A percentile compares a stretch with the other conserved stretches of the same genome.
Conservation (phyloP, 768 basidiomycete genomes). For the Russula olivacea region DNA sequence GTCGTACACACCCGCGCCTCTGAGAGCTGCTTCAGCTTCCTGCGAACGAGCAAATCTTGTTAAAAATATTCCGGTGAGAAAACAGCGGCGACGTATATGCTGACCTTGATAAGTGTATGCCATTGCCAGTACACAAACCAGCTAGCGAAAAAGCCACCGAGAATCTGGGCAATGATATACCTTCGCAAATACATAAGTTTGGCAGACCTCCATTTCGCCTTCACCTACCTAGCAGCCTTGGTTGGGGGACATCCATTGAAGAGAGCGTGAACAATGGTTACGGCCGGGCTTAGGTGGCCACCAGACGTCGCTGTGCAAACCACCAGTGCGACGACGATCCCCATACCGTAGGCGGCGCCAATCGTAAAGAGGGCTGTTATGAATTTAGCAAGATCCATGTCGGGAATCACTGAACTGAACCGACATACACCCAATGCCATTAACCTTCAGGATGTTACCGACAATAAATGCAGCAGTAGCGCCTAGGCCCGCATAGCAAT, state of each 20-base stretch:
- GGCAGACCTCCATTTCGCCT: background rate
- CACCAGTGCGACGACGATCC: conserved; percentile 36
- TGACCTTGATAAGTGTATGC: conserved; percentile 21
- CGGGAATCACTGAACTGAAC: background rate
- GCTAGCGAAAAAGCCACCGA: conserved; percentile 32
- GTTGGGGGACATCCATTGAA: conserved; percentile 49
- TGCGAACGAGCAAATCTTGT: background rate
- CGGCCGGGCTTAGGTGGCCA: conserved; percentile 47
- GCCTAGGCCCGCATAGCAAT: conserved; percentile 30
- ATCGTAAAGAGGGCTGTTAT: conserved; percentile 32
- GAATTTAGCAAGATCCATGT: background rate
- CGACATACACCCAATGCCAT: conserved; percentile 32
- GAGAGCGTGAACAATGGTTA: conserved; percentile 47
- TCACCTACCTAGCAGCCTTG: conserved; percentile 46
- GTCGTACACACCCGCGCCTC: conserved; percentile 29
- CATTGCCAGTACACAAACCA: conserved; percentile 32
- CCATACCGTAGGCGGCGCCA: conserved; percentile 36
- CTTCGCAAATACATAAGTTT: conserved; percentile 8
- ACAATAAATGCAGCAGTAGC: conserved; percentile 32
- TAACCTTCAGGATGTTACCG: conserved; percentile 27
- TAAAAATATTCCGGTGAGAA: background rate
- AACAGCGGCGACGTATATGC: background rate
- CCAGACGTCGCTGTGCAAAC: conserved; percentile 34
- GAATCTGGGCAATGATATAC: conserved; percentile 33
- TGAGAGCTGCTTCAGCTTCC: conserved; percentile 31